Conservation (phyloP, 2,329 filamentous ascomycete genomes). For the Hortaea sp. region DNA sequence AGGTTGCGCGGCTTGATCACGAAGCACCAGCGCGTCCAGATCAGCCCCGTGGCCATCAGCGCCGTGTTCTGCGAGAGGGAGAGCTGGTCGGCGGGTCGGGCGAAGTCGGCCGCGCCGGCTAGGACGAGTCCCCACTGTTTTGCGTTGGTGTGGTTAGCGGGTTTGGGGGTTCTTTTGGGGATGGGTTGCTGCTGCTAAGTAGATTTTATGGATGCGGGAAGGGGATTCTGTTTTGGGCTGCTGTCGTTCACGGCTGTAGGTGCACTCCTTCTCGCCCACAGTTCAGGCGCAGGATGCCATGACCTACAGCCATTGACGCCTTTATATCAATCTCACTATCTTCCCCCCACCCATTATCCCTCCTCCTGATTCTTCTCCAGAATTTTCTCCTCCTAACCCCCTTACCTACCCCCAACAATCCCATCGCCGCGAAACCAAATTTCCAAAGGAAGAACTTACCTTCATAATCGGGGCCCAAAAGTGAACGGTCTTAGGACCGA, state of each 20-base stretch:
- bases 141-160: no score
- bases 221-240: no score
- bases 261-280: no score
- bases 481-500: conserved; percentile 69
- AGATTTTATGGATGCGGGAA: no score
- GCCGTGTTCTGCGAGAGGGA: conserved; percentile 87
- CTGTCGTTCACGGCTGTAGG: no score
- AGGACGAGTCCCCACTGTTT: conserved; percentile 80
- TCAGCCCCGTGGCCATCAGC: conserved; percentile 79
- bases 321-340: no score
- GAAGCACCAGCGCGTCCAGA: conserved; percentile 99
- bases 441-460: conserved; percentile 31
- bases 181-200: no score
- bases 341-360: no score
- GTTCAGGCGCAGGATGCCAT: no score
- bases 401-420: no score
- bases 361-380: background rate
- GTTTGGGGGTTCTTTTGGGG: no score
- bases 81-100: conserved; percentile 82
- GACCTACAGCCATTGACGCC: no score
- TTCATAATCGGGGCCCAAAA: conserved; percentile 99
- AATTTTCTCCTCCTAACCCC: background rate
- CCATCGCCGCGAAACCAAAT: background rate
- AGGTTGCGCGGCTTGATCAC: conserved; percentile 92
- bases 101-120: conserved; percentile 83